Evolutionary conservation across 2,329 filamentous ascomycete genomes (phyloP), one percentile per base, ranked within the genome.

Genomic region (Cylindrodendrum hubeiense): DNA sequence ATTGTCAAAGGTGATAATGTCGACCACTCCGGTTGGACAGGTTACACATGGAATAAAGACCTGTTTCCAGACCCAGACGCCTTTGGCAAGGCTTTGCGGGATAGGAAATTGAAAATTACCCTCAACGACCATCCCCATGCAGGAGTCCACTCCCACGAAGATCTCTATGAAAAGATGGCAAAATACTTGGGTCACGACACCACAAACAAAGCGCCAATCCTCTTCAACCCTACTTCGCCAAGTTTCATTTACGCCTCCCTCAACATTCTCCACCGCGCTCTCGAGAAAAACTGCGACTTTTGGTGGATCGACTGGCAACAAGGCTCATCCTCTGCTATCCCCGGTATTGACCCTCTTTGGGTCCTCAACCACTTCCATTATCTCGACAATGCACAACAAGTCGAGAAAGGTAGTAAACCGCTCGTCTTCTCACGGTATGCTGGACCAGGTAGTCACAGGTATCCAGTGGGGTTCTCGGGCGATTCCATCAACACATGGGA

Each of bases 281-380:
- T 90, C 28, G 88, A 91, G 66, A 79, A 86, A 9, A 88, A 86
- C 1, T 81, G 84, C 22, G 88, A 91, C 71, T 90, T 91, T 61
- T 90, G 88, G 87, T 91, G 89, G 89, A 82, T 90, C 28, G 89
- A 91, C 73, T 91, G 89, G 89, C 89, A 91, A 74, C 89, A 91
- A 74, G 89, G 89, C 1, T 77, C 80, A 3, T 79, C 82, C 60
- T 87, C 87, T 2, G 81, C 82, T 34, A 81, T 90, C 6, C 84
- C 83, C 0, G 87, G 87, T 2, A 79, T 91, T 3, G 89, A 91
- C 73, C 89, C 89, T 0, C 78, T 91, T 0, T 91, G 89, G 89
- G 77, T 90, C 24, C 81, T 91, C 21, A 91, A 91, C 70, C 89
- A 91, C 72, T 90, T 86, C 71, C 87, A 90, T 60, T 91, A 86